Base-by-base conservation (phyloP, 2,329 filamentous ascomycete species). In the Trichothecium sympodiale region DNA sequence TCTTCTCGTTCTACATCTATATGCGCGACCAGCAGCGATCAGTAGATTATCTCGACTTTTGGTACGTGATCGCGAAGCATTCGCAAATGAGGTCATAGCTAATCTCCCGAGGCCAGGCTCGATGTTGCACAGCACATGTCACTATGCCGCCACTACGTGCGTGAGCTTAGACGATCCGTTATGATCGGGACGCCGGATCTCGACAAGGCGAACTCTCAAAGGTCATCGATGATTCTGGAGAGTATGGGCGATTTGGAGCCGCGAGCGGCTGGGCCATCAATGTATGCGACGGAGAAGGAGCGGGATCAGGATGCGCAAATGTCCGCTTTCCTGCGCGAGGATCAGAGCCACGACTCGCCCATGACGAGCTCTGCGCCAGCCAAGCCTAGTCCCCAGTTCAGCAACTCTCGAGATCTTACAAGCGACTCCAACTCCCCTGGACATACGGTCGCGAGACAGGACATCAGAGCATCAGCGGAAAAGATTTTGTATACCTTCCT, bases 111-210 rank as follows among this genome's bases (percentile, higher is more conserved):
- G n/a, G 12, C 31, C 50, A 96, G 89, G 91, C 86, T 98, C 49
- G 91, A 98, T 78, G 91, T 98, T 41, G 89, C 91, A 13, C 91
- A 98, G 56, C 91, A 98, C 63, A 95, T 96, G 81, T 94, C 89
- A 16, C 73, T 98, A 38, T 98, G 85, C 57, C 83, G 93, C 34
- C 87, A 96, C 60, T 98, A 95, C 64, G 91, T 98, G 15, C 85
- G 91, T 52, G 88, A 95, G 60, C 73, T 98, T 37, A 83, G 91
- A 46, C 75, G 91, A 44, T 96, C 89, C 17, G 87, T 96, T 42
- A 77, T 98, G 34, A 76, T 96, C 40, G 84, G 86, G 30, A 98
- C 91, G 0, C 91, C 91, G 12, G 91, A 98, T 45, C 69, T 86
- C 36, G 86, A 94, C 47, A 87, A 82, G 55, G 67, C 70, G 14